A percentile compares a stretch with the other conserved stretches of the same genome.
phyloP scores from a whole-genome alignment of 2,329 filamentous ascomycete genomes.

The Apiospora kogelbergensis region DNA sequence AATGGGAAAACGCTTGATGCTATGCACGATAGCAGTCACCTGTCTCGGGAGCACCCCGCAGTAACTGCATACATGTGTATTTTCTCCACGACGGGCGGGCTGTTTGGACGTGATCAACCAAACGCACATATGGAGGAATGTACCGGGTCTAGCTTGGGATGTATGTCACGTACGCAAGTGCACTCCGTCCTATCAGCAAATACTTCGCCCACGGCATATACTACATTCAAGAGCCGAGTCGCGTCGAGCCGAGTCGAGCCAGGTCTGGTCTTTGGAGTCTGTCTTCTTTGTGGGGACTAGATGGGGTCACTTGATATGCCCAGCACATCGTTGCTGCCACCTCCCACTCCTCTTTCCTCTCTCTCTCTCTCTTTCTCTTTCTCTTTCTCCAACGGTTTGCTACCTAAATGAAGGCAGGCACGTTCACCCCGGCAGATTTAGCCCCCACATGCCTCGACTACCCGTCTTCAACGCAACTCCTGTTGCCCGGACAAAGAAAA shows the following conservation, averaged over 20 bases:
- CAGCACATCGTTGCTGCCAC: background rate
- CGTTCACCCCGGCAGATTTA: background rate
- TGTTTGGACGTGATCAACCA: background rate
- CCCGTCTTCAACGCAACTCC: background rate
- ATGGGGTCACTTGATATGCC: background rate
- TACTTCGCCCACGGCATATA: background rate
- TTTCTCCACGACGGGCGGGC: background rate
- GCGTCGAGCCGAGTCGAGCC: background rate
- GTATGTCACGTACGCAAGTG: background rate
- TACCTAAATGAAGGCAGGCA: background rate
- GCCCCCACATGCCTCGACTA: background rate
- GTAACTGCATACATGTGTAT: background rate
- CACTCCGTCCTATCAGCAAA: background rate
- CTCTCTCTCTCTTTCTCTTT: background rate
- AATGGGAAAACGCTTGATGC: background rate
- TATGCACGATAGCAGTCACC: constrained; percentile 5
- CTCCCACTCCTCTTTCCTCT: background rate
- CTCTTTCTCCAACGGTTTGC: background rate
- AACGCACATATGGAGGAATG: background rate
- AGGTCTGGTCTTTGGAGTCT: background rate
- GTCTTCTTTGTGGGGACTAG: background rate
- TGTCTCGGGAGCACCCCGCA: constrained; percentile 2
- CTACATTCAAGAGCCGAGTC: background rate
- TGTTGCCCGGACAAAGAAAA: background rate
- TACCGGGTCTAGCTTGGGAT: background rate